Evolutionary conservation across 768 basidiomycete genomes (phyloP).

Genomic region (Hygrophorus russula): DNA sequence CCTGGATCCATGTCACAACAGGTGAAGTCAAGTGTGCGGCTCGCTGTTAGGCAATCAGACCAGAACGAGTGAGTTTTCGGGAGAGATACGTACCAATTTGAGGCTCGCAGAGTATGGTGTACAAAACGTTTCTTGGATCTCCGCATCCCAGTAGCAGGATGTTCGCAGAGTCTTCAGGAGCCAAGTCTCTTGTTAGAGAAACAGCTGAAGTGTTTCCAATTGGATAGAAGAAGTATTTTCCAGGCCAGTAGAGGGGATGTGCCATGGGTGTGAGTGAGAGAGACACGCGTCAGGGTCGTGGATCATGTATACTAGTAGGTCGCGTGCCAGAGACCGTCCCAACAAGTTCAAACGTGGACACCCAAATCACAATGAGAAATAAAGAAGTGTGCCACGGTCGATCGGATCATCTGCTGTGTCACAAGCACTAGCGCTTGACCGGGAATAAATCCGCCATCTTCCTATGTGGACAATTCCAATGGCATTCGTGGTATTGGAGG

Average conservation of each 20-base stretch:
- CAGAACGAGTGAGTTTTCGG: background rate
- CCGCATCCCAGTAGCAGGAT: constrained; percentile 46
- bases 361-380: no score
- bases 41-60: constrained; percentile 6
- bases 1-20: constrained; percentile 40
- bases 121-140: constrained; percentile 42
- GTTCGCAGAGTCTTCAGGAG: constrained; percentile 32
- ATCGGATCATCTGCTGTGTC: no score
- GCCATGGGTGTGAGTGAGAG: constrained; percentile 27
- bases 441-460: no score
- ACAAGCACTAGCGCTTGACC: no score
- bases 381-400: no score
- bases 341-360: no score
- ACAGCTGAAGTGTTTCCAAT: constrained; percentile 48
- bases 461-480: no score
- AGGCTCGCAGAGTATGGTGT: constrained; percentile 27
- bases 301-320: no score
- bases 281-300: no score
- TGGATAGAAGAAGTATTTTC: constrained; percentile 40
- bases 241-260: constrained; percentile 29
- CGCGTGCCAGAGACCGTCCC: no score
- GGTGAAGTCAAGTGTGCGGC: constrained; percentile 31
- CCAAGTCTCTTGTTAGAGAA: constrained; percentile 32
- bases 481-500: no score
- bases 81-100: constrained; percentile 10